Conservation (phyloP, 306 rosid species). For the Myrica gale region DNA sequence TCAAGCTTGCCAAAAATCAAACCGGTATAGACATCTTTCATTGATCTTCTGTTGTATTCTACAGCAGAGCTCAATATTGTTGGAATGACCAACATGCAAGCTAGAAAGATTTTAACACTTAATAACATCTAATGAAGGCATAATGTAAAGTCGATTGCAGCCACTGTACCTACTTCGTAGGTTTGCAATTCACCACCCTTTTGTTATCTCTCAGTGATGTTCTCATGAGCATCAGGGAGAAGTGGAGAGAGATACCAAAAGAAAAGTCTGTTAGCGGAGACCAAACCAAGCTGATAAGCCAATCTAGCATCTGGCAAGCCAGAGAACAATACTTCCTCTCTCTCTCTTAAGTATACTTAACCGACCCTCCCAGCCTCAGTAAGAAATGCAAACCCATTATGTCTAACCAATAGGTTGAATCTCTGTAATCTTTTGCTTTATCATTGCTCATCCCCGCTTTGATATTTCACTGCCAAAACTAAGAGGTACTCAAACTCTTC, state of each 20-base stretch:
- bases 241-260: not conserved
- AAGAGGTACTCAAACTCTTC: not conserved
- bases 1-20: not conserved
- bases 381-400: too few species aligned
- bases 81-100: not conserved
- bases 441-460: not conserved
- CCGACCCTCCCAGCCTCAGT: too few species aligned
- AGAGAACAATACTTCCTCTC: not conserved
- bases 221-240: not conserved
- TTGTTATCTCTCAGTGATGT: not conserved
- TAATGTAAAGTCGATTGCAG: too few species aligned
- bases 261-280: not conserved
- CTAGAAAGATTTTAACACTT: not conserved
- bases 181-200: not conserved
- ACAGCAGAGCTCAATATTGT: not conserved
- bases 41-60: not conserved
- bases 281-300: not conserved
- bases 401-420: not conserved
- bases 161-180: not conserved
- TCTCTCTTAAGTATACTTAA: not conserved
- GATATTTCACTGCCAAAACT: not conserved
- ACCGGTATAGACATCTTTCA: not conserved
- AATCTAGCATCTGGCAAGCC: not conserved
- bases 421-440: not conserved
- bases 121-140: too few species aligned